phyloP scores from a whole-genome alignment of 768 basidiomycete genomes.

The Guyanaporus albipodus region DNA sequence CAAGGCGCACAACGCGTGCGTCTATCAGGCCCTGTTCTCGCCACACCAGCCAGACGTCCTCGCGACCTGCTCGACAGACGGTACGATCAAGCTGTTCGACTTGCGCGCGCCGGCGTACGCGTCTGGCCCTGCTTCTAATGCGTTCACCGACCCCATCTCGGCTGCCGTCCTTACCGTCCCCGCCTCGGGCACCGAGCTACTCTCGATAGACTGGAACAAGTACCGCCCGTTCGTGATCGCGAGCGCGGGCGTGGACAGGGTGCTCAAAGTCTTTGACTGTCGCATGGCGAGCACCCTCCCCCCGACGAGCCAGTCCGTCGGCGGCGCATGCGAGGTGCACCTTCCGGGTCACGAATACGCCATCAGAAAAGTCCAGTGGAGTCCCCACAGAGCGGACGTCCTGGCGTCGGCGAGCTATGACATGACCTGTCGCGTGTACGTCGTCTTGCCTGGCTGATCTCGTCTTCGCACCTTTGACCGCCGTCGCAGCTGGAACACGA shows the following conservation, averaged over 20 bases:
- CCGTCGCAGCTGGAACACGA: constrained; percentile 66
- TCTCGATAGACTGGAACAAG: constrained; percentile 91
- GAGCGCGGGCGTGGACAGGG: constrained; percentile 75
- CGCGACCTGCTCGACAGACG: constrained; percentile 84
- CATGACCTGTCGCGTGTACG: constrained; percentile 92
- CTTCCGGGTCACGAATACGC: constrained; percentile 88
- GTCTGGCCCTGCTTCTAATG: constrained; percentile 45
- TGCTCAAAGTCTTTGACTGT: constrained; percentile 79
- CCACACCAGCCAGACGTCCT: constrained; percentile 83
- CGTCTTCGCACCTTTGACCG: neutral
- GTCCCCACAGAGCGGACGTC: constrained; percentile 69
- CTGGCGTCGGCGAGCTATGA: constrained; percentile 81
- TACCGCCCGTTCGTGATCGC: constrained; percentile 77
- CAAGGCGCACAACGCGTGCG: constrained; percentile 78
- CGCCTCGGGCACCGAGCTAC: constrained; percentile 72
- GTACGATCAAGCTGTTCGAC: constrained; percentile 81
- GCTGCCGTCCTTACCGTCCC: constrained; percentile 74
- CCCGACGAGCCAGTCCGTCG: constrained; percentile 48
- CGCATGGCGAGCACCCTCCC: constrained; percentile 70
- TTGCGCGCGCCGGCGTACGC: constrained; percentile 61
- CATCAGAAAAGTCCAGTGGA: constrained; percentile 86
- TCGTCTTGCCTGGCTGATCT: constrained; percentile 19
- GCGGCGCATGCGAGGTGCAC: constrained; percentile 66
- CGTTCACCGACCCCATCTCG: constrained; percentile 64
- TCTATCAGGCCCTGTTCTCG: constrained; percentile 89